A percentile compares a stretch with the other conserved stretches of the same genome.
phyloP scores from a whole-genome alignment of 306 rosid species.

The Mimosa pudica region DNA sequence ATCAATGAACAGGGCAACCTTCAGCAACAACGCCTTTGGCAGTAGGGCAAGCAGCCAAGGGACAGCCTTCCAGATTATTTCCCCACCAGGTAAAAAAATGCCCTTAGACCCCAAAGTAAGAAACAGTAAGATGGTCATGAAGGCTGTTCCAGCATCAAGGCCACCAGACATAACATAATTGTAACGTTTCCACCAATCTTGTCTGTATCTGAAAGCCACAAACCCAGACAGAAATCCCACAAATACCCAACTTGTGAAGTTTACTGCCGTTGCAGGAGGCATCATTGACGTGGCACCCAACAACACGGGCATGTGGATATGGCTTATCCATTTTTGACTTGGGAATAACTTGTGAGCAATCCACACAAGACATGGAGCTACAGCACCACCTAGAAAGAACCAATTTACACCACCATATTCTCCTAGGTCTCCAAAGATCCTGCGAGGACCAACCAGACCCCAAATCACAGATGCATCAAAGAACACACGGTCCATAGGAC shows the following conservation, averaged over 20 bases:
- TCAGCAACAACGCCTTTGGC: conserved; percentile 45
- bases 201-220: conserved; percentile 43
- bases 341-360: conserved; percentile 56
- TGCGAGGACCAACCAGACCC: conserved; percentile 73
- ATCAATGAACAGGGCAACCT: conserved; percentile 50
- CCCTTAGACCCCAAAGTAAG: conserved; percentile 39
- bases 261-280: conserved; percentile 66
- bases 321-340: conserved; percentile 45
- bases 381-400: conserved; percentile 63
- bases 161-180: conserved; percentile 67
- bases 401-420: conserved; percentile 52
- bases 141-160: conserved; percentile 71
- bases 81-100: conserved; percentile 65
- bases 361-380: conserved; percentile 57
- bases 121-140: conserved; percentile 54
- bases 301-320: conserved; percentile 60
- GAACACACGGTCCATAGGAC: conserved; percentile 62
- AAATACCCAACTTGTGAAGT: conserved; percentile 58
- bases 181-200: conserved; percentile 54
- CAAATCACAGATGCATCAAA: conserved; percentile 71
- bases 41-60: conserved; percentile 65
- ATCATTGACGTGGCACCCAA: conserved; percentile 61
- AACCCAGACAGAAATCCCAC: conserved; percentile 53
- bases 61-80: conserved; percentile 53
- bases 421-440: conserved; percentile 65